Conservation (phyloP, 2,329 filamentous ascomycete species). For the Furcasterigmium sp. region DNA sequence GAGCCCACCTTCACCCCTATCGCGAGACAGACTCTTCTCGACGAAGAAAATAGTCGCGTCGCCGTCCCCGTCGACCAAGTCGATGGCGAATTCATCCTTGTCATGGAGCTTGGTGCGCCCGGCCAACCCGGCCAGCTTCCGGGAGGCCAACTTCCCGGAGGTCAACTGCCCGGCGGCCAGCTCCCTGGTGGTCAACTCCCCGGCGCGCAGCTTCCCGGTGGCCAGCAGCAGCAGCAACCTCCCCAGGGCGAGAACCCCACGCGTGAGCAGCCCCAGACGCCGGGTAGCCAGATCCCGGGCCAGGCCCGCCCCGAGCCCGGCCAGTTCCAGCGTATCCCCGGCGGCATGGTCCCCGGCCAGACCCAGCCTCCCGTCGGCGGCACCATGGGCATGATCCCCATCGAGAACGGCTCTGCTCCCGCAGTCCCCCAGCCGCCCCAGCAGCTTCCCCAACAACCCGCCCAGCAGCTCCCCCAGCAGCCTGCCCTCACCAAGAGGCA, state of each 20-base stretch:
- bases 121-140: conserved; percentile 3
- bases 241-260: no score
- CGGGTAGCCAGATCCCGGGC: background rate
- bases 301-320: background rate
- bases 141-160: background rate
- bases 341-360: background rate
- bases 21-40: conserved; percentile 10
- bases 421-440: background rate
- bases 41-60: conserved; percentile 13
- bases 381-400: conserved; percentile 4
- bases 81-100: conserved; percentile 16
- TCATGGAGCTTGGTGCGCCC: conserved; percentile 12
- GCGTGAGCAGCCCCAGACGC: conserved; percentile 3
- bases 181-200: background rate
- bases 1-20: conserved; percentile 15
- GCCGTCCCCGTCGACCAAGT: conserved; percentile 14
- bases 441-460: no score
- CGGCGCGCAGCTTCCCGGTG: conserved; percentile 1
- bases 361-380: background rate
- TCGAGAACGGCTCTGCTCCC: background rate
- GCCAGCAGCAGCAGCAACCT: conserved; percentile 1
- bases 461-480: no score
- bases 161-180: background rate
- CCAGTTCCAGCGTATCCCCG: background rate
- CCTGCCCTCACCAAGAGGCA: conserved; percentile 1